Conservation (phyloP, 495 filamentous ascomycete species). For the Neurospora sp. region DNA sequence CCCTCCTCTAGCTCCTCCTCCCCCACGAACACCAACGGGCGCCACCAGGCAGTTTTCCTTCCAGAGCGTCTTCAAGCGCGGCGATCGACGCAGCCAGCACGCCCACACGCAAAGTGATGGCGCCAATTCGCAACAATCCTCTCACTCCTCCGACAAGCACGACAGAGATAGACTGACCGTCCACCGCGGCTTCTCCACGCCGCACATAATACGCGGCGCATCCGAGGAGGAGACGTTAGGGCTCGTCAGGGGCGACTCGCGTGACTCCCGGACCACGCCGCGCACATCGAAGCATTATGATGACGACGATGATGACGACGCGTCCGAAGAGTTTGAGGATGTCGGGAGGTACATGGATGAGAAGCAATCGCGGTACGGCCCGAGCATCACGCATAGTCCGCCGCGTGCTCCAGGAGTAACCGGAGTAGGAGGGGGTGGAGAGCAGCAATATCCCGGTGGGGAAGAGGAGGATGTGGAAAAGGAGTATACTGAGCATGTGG, state of each 20-base stretch:
- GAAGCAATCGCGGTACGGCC: constrained; percentile 28
- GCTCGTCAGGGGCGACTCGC: constrained; percentile 67
- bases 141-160: constrained; percentile 21
- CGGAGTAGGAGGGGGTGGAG: neutral
- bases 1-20: neutral
- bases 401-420: neutral
- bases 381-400: constrained; percentile 29
- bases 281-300: constrained; percentile 26
- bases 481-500: neutral
- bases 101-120: constrained; percentile 29
- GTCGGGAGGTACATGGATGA: constrained; percentile 23
- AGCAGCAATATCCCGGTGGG: neutral
- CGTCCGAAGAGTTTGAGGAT: constrained; percentile 15
- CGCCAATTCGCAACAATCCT: constrained; percentile 17
- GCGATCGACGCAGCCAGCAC: constrained; percentile 16
- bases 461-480: neutral
- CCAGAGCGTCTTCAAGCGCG: constrained; percentile 60
- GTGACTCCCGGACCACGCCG: constrained; percentile 36
- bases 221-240: constrained; percentile 89
- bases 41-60: constrained; percentile 83
- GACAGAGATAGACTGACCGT: constrained; percentile 30
- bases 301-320: constrained; percentile 24
- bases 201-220: constrained; percentile 35
- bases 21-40: neutral
- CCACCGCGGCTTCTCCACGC: constrained; percentile 34